phyloP scores from a whole-genome alignment of 129 eudicot species.

The Artemisia argyi region DNA sequence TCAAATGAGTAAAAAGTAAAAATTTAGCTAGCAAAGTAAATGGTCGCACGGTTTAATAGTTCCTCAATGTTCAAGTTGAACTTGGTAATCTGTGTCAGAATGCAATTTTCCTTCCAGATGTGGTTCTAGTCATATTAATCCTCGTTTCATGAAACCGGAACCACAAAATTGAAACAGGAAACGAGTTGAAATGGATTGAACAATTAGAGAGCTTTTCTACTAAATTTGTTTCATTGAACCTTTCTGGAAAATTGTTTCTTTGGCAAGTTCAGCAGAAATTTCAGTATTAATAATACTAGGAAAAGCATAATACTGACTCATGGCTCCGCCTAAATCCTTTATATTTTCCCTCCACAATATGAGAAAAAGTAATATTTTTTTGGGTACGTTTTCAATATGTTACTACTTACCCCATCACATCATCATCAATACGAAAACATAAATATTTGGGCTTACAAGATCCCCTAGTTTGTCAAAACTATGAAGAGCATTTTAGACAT shows the following conservation, averaged over 20 bases:
- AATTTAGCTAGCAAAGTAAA: not conserved
- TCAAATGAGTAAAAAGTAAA: not conserved
- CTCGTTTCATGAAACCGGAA: not conserved
- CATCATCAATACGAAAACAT: too few species aligned
- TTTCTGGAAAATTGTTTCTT: not conserved
- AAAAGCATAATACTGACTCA: not conserved
- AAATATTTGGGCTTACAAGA: too few species aligned
- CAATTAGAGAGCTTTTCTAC: not conserved
- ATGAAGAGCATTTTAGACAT: too few species aligned
- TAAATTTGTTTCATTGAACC: not conserved
- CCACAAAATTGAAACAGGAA: not conserved
- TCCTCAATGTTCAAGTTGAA: not conserved
- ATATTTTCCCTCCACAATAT: not conserved
- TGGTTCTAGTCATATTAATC: not conserved
- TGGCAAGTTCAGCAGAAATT: not conserved
- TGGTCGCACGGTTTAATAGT: not conserved
- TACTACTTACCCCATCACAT: too few species aligned
- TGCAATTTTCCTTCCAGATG: not conserved
- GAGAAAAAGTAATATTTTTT: too few species aligned
- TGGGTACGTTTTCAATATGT: too few species aligned
- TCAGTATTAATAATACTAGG: slow-evolving; percentile 1
- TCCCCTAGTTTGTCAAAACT: too few species aligned
- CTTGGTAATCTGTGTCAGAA: not conserved
- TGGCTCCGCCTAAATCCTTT: not conserved
- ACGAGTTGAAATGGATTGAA: not conserved